Evolutionary conservation across 176 grass and related monocot genomes (phyloP).

Genomic region (Zizania latifolia): DNA sequence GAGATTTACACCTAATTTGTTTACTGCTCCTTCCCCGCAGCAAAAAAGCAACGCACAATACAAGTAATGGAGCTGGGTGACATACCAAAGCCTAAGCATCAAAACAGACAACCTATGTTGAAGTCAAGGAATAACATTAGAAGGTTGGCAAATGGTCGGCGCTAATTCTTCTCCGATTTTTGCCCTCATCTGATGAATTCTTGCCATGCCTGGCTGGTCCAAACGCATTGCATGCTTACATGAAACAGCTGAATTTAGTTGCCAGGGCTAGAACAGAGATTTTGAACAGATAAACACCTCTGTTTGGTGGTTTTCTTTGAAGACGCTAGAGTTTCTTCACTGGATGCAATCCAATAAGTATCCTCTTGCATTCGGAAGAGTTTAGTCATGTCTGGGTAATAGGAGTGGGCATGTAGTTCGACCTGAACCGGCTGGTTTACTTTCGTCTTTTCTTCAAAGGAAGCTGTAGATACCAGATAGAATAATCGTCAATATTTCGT

Average conservation of each 20-base stretch:
- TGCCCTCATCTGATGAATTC: conserved; percentile 23
- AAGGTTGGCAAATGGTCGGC: conserved; percentile 36
- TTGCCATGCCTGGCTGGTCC: conserved; percentile 16
- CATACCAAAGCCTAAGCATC: conserved; percentile 62
- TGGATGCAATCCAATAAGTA: conserved; percentile 22
- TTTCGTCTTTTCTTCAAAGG: conserved; percentile 40
- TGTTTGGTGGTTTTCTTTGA: conserved; percentile 6
- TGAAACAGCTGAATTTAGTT: conserved; percentile 24
- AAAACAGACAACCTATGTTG: conserved; percentile 40
- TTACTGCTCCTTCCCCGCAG: conserved; percentile 36
- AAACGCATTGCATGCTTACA: neutral
- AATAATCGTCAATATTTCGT: conserved; percentile 47
- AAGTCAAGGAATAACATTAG: conserved; percentile 56
- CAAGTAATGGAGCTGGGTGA: conserved; percentile 73
- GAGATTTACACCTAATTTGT: neutral
- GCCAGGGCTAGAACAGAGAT: conserved; percentile 9
- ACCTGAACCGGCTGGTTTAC: conserved; percentile 42
- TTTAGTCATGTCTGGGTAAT: conserved; percentile 40
- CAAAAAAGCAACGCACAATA: conserved; percentile 78
- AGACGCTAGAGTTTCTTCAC: conserved; percentile 6
- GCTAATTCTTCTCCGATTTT: conserved; percentile 28
- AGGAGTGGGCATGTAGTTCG: conserved; percentile 36
- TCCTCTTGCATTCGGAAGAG: conserved; percentile 18
- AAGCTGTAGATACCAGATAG: conserved; percentile 57
- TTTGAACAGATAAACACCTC: conserved; percentile 38